Evolutionary conservation across 1,139 yeast species (phyloP).

Genomic region (Hanseniaspora uvarum): DNA sequence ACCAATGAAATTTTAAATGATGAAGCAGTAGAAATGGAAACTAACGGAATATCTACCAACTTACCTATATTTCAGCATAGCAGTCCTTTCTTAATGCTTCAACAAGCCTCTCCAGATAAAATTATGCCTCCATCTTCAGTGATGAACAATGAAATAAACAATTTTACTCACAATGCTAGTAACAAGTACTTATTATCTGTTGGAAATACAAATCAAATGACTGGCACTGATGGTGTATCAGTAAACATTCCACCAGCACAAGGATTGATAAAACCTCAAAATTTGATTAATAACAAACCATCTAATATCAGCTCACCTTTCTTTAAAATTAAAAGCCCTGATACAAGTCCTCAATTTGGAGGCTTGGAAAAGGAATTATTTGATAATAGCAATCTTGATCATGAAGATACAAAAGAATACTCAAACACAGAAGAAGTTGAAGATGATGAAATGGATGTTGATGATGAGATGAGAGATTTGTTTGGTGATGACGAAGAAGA

Average conservation of each 20-base stretch:
- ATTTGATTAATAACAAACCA: not conserved
- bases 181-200: not conserved
- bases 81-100: conserved; percentile 14
- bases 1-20: not conserved
- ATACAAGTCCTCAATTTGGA: conserved; percentile 11
- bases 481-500: conserved; percentile 29
- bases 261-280: not conserved
- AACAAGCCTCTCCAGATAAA: conserved; percentile 13
- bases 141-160: not conserved
- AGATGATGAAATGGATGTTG: conserved; percentile 23
- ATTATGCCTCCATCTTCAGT: not conserved
- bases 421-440: conserved; percentile 20
- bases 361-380: conserved; percentile 11
- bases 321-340: conserved; percentile 5
- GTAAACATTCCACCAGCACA: not conserved
- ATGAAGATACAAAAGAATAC: conserved; percentile 23
- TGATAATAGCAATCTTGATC: conserved; percentile 2
- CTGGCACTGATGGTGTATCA: conserved; percentile 3
- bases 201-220: not conserved
- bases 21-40: not conserved
- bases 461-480: conserved; percentile 26
- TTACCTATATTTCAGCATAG: conserved; percentile 9
- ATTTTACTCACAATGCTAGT: not conserved
- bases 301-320: not conserved
- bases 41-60: conserved; percentile 3